These are phyloP conservation scores for Tillandsia fasciculata DNA, from an alignment of 176 grass and related monocot genomes.

Conservation along the genomic window DNA sequence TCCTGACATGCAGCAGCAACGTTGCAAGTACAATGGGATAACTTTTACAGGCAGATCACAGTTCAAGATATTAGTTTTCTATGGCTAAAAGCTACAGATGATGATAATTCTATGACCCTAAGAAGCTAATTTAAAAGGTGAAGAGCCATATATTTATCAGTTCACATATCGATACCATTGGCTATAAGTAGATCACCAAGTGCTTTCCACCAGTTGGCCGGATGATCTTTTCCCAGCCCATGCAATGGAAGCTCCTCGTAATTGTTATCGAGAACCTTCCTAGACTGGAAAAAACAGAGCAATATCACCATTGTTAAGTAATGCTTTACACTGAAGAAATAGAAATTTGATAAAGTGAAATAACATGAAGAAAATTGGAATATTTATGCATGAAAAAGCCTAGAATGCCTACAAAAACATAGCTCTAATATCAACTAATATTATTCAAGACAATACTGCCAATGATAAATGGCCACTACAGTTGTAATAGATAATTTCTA, in stretches of 20 bases:
- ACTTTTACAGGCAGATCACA: neutral
- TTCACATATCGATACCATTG: conserved; percentile 40
- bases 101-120: neutral
- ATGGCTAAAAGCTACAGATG: no score
- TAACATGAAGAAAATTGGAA: neutral
- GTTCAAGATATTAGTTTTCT: neutral
- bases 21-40: neutral
- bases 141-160: neutral
- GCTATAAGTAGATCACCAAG: conserved; percentile 67
- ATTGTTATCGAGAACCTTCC: conserved; percentile 63
- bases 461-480: no score
- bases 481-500: no score
- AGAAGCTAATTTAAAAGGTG: neutral
- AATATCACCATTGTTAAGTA: conserved; percentile 11
- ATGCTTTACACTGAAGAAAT: neutral
- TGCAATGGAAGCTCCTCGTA: conserved; percentile 80
- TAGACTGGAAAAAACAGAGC: conserved; percentile 43
- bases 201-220: conserved; percentile 91
- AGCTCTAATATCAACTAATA: no score
- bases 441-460: no score
- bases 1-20: neutral
- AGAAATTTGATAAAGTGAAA: neutral
- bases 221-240: conserved; percentile 71
- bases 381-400: neutral
- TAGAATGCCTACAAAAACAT: no score